A percentile compares a stretch with the other conserved stretches of the same genome.
These are phyloP conservation scores for Annulohypoxylon bovei DNA, from an alignment of 495 filamentous ascomycete species.

Conservation along the genomic window DNA sequence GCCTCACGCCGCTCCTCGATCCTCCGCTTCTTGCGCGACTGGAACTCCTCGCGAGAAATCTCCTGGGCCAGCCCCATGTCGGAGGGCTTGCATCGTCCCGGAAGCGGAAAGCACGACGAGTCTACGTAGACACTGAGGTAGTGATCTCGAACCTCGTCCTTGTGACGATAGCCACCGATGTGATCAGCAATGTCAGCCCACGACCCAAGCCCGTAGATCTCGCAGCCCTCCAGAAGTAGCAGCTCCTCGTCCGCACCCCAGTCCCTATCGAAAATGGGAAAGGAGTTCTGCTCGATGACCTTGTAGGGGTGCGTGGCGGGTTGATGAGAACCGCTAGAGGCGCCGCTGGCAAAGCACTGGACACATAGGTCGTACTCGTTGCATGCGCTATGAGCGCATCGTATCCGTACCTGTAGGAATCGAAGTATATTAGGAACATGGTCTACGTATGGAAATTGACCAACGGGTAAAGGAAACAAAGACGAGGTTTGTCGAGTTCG, in stretches of 20 bases:
- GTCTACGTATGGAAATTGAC: not conserved
- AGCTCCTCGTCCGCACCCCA: slow-evolving; percentile 99
- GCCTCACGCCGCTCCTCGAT: slow-evolving; percentile 94
- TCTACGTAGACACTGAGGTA: slow-evolving; percentile 90
- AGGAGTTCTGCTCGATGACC: slow-evolving; percentile 97
- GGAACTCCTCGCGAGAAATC: slow-evolving; percentile 91
- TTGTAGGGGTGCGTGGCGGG: slow-evolving; percentile 85
- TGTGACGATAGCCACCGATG: slow-evolving; percentile 91
- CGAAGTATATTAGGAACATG: slow-evolving; percentile 2
- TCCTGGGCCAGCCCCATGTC: slow-evolving; percentile 79
- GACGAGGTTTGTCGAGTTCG: not conserved
- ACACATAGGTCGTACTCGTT: slow-evolving; percentile 98
- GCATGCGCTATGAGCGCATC: slow-evolving; percentile 83
- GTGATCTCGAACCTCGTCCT: slow-evolving; percentile 94
- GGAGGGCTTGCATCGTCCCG: slow-evolving; percentile 80
- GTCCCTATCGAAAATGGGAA: slow-evolving; percentile 92
- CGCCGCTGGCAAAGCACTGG: slow-evolving; percentile 86
- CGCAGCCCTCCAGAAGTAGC: slow-evolving; percentile 91
- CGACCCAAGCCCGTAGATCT: slow-evolving; percentile 95
- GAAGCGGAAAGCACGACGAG: slow-evolving; percentile 83
- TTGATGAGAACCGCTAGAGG: slow-evolving; percentile 80
- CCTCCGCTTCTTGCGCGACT: slow-evolving; percentile 89
- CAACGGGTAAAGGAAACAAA: not conserved
- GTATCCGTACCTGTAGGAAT: slow-evolving; percentile 80
- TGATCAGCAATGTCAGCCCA: slow-evolving; percentile 99